Percentiles rank a stretch among this genome's conserved stretches.
Evolutionary conservation across 2,329 filamentous ascomycete species (phyloP).

Genomic region (Stagonosporopsis rhizophila): DNA sequence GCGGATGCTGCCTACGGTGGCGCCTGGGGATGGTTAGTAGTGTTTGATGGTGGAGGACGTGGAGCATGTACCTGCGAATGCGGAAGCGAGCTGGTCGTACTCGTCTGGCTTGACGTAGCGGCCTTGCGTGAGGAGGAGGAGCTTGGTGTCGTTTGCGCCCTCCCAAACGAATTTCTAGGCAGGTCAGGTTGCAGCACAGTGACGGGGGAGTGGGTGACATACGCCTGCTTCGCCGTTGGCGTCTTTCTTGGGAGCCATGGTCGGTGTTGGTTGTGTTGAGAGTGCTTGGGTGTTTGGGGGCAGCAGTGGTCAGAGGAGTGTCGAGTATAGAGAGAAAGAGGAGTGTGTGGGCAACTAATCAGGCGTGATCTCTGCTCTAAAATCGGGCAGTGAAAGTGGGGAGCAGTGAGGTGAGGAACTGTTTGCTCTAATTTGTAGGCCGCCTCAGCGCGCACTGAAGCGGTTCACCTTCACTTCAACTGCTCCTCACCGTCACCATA

Average conservation of each 20-base stretch:
- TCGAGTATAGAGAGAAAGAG: background rate
- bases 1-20: slow-evolving; percentile 22
- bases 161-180: slow-evolving; percentile 23
- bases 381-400: background rate
- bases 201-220: background rate
- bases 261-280: slow-evolving; percentile 30
- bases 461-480: slow-evolving; percentile 3
- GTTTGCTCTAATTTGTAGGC: background rate
- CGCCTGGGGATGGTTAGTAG: slow-evolving; percentile 8
- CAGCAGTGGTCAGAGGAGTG: background rate
- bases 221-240: slow-evolving; percentile 2
- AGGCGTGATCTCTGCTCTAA: background rate
- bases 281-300: background rate
- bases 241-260: slow-evolving; percentile 19
- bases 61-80: slow-evolving; percentile 22
- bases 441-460: too few species aligned
- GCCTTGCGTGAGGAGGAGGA: slow-evolving; percentile 30
- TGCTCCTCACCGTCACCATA: background rate
- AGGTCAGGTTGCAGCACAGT: background rate
- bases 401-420: background rate
- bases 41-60: background rate
- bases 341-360: background rate
- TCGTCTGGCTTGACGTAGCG: slow-evolving; percentile 25
- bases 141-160: slow-evolving; percentile 26
- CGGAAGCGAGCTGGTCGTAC: slow-evolving; percentile 20